Evolutionary conservation across 768 basidiomycete species (phyloP).

Genomic region (Agrocybe chaxingu): DNA sequence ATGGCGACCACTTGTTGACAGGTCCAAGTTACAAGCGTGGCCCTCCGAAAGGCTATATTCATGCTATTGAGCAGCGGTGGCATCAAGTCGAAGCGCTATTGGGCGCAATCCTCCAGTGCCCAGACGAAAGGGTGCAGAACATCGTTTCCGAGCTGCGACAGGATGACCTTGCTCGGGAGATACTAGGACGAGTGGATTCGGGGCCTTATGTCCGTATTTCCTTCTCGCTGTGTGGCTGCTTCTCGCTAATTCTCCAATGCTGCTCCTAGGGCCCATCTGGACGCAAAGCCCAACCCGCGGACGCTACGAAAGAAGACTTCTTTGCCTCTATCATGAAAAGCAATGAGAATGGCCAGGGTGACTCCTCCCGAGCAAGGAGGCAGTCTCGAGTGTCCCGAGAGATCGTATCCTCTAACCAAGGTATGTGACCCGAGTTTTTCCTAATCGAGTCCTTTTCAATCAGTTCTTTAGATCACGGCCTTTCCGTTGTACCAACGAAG

Average conservation of each 20-base stretch:
- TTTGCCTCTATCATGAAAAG: conserved; percentile 70
- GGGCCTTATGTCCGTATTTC: conserved; percentile 67
- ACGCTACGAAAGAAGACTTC: conserved; percentile 74
- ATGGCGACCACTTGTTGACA: conserved; percentile 20
- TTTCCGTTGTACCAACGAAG: conserved; percentile 61
- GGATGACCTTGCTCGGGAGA: conserved; percentile 76
- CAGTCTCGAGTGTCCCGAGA: conserved; percentile 78
- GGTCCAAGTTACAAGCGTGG: conserved; percentile 82
- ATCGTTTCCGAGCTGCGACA: conserved; percentile 62
- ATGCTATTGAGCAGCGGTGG: conserved; percentile 89
- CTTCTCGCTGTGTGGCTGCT: conserved; percentile 3
- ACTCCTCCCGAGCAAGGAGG: conserved; percentile 59
- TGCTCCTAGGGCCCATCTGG: conserved; percentile 61
- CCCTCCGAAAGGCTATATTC: conserved; percentile 88
- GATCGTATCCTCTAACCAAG: conserved; percentile 72
- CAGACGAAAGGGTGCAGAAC: conserved; percentile 59
- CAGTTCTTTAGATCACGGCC: conserved; percentile 43
- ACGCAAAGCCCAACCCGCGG: conserved; percentile 54
- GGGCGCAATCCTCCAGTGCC: conserved; percentile 74
- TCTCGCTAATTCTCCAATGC: conserved; percentile 6
- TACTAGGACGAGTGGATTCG: conserved; percentile 70
- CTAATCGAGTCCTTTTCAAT: not conserved
- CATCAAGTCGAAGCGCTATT: conserved; percentile 91
- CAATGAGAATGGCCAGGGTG: conserved; percentile 45
- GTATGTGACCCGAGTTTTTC: conserved; percentile 24